These are phyloP conservation scores for Ustilago esculenta DNA, from an alignment of 1,284 basidiomycete species.

Conservation along the genomic window DNA sequence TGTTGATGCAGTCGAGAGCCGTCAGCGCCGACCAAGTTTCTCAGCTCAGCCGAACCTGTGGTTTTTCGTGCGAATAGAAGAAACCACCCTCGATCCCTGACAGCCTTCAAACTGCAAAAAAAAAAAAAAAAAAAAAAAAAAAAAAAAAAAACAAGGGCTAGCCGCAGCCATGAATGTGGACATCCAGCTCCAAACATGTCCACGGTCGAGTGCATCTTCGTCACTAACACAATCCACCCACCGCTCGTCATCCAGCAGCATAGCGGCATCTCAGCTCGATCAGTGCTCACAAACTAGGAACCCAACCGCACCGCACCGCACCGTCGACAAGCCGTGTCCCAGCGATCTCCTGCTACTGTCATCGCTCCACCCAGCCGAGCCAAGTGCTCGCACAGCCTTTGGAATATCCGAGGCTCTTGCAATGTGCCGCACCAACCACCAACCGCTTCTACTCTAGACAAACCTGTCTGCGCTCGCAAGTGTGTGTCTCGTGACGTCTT, in stretches of 20 bases:
- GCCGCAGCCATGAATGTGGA: conserved; percentile 5
- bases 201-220: too few species aligned
- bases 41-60: background rate
- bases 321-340: too few species aligned
- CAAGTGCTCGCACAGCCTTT: conserved; percentile 3
- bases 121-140: conserved; percentile 9
- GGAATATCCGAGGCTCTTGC: conserved; percentile 11
- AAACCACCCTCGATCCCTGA: conserved; percentile 22
- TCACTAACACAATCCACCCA: too few species aligned
- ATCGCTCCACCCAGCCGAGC: background rate
- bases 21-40: conserved; percentile 3
- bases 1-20: background rate
- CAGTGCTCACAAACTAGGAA: too few species aligned
- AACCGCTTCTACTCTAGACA: background rate
- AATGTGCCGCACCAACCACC: conserved; percentile 7
- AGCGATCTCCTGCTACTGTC: background rate
- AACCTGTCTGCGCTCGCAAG: background rate
- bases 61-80: conserved; percentile 38
- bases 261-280: too few species aligned
- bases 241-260: too few species aligned
- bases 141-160: background rate
- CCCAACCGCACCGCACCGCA: too few species aligned
- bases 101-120: background rate
- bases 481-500: conserved; percentile 7
- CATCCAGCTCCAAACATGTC: too few species aligned